Evolutionary conservation across 192 early-diverging fungal genomes (phyloP), one percentile per base, ranked within the genome.

Genomic region (Coemansia sp.): DNA sequence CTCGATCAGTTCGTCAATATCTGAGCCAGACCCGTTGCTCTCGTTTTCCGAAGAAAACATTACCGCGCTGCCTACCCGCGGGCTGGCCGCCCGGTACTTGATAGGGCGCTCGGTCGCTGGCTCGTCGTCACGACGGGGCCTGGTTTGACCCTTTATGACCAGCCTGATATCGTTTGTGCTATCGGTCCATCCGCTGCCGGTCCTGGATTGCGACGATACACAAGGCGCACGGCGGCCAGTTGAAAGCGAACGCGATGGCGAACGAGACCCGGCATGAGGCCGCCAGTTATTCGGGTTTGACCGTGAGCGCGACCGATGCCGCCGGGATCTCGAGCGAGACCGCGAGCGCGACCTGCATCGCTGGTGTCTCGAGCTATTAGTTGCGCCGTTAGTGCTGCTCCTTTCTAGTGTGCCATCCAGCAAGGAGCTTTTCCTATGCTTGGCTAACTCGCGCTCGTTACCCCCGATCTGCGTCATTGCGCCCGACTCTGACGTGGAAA

Each of bases 131-230:
- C 68, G 56, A 24, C 43, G 42, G 29, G 70, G 61, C 61, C 63
- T 76, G 19, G 55, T 76, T 17, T 57, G 42, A 34, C 74, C 74
- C 40, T 76, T 76, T 12, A 70, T 76, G 2, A 52, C 55, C 68
- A 76, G 29, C 19, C 60, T 7, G 22, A 26, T 19, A 10, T 46
- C 6, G 17, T 8, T 19, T 34, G 52, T 18, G 14, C n/a, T 19
- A 12, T 53, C 52, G 10, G 15, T 10, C 27, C 29, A 53, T 3
- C 32, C 52, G 9, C 8, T 39, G 15, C 38, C 15, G 32, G 9
- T 17, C 11, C 32, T 53, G 6, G 52, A 53, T 32, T n/a, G 52
- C 5, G 52, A 53, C 7, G 32, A 17, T 33, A 24, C 17, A 8
- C 32, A 32, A 8, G 29, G n/a, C 19, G 12, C 52, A 19, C 52